A percentile compares a stretch with the other conserved stretches of the same genome.
Conservation (phyloP, 768 basidiomycete species). For the Ephemerocybe angulata region DNA sequence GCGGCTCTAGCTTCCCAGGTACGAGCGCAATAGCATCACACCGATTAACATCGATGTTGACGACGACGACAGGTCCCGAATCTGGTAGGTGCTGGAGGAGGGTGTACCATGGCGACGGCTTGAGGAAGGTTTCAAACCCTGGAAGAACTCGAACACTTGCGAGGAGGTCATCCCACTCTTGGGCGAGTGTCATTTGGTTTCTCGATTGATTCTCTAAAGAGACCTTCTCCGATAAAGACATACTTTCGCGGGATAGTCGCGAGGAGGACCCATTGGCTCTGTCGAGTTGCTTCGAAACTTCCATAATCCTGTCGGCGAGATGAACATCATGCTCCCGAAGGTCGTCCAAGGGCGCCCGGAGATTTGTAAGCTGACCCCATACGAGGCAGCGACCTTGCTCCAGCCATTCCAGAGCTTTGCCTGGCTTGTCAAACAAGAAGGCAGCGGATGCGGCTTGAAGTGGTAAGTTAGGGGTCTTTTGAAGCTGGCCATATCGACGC, state of each 20-base stretch:
- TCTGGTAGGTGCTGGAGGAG: slow-evolving; percentile 8
- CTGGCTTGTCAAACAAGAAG: slow-evolving; percentile 14
- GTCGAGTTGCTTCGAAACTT: slow-evolving; percentile 15
- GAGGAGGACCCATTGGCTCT: no score
- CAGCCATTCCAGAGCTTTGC: slow-evolving; percentile 31
- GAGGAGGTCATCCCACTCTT: slow-evolving; percentile 17
- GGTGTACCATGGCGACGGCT: slow-evolving; percentile 8
- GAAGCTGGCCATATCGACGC: background rate
- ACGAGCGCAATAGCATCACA: slow-evolving; percentile 22
- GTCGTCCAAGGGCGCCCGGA: slow-evolving; percentile 22
- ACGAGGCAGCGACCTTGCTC: slow-evolving; percentile 26
- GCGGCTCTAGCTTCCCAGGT: background rate
- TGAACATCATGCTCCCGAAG: slow-evolving; percentile 9
- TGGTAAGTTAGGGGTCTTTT: background rate
- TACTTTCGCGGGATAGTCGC: no score
- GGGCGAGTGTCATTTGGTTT: slow-evolving; percentile 14
- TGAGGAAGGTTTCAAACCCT: slow-evolving; percentile 21
- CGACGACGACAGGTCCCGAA: slow-evolving; percentile 17
- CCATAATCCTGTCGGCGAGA: slow-evolving; percentile 11
- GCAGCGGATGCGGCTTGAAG: slow-evolving; percentile 23
- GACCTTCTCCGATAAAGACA: slow-evolving; percentile 3
- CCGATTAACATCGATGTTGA: slow-evolving; percentile 15
- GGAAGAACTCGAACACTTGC: slow-evolving; percentile 9
- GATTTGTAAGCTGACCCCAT: slow-evolving; percentile 24
- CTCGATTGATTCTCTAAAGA: slow-evolving; percentile 15